Base-by-base conservation (phyloP, 306 rosid species). In the Benincasa hispida region DNA sequence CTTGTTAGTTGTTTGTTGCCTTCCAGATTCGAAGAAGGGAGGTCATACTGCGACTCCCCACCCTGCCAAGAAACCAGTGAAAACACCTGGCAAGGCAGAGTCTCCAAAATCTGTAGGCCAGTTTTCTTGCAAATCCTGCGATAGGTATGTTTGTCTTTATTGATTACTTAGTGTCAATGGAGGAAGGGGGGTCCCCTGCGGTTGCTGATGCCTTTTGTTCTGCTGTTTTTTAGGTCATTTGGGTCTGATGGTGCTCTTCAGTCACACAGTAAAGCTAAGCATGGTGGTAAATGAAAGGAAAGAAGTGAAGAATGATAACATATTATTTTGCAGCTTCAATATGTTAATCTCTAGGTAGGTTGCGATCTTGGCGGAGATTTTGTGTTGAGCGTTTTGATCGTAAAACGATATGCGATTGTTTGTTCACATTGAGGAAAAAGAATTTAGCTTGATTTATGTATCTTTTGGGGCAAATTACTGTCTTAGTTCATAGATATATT, bases 261-360 rank as follows among this genome's bases (percentile, higher is more conserved):
- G 77, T 92, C 96, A 18, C 98, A 94, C 82, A 80, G 54, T 5
- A 91, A 94, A 86, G 98, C 97, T 2, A 94, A 94, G 83, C 98
- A 91, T 55, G 79, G 85, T 41, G 85, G 57, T 21, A 62, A 84
- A 79, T 82, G 82, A 67, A 54, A 18, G 62, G 34, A 51, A 18
- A 56, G 5, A 63, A 8, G 24, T 22, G 39, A 0, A 0, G 8
- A 2, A 39, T 39, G 45, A 39, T 39, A 1, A 1, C 30, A 68
- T 55, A 10, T 15, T 24, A 3, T 39, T 55, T 21, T 57, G 8
- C 27, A 53, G 42, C 28, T 74, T 2, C 62, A 27, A 19, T 69
- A 24, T 3, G 34, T 69, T 22, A 6, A 14, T 69, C 14, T 45
- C 37, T 45, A 74, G 50, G 19, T 54, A 74, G 63, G 14, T 45